phyloP scores from a whole-genome alignment of 306 rosid genomes.

The Mimosa pudica region DNA sequence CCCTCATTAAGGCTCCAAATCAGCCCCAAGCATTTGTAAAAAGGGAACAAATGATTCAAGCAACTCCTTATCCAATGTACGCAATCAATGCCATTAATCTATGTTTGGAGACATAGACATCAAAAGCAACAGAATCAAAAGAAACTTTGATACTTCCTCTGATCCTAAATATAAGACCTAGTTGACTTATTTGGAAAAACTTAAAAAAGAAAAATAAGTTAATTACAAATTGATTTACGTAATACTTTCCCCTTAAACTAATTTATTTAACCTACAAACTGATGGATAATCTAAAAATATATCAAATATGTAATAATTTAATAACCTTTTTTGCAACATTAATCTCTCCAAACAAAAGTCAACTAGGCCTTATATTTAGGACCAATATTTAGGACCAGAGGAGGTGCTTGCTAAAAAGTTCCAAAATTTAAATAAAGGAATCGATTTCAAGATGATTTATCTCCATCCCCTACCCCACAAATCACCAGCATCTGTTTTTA shows the following conservation, averaged over 20 bases:
- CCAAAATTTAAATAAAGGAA: background rate
- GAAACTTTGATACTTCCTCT: background rate
- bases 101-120: background rate
- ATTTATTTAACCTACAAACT: too few relatives aligned
- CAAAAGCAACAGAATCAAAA: background rate
- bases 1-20: slow-evolving; percentile 19
- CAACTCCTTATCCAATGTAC: slow-evolving; percentile 19
- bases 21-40: background rate
- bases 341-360: too few relatives aligned
- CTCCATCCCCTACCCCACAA: background rate
- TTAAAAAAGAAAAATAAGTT: too few relatives aligned
- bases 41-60: background rate
- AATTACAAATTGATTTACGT: too few relatives aligned
- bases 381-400: background rate
- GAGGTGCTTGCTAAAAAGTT: background rate
- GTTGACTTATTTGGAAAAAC: too few relatives aligned
- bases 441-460: background rate
- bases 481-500: background rate
- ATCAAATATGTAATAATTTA: too few relatives aligned
- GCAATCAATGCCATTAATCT: background rate
- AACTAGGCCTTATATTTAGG: too few relatives aligned
- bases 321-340: too few relatives aligned
- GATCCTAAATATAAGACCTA: too few relatives aligned
- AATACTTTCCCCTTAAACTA: too few relatives aligned
- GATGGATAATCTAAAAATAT: too few relatives aligned